Conservation (phyloP, 345 rosid genomes). For the Ceriops tagal region DNA sequence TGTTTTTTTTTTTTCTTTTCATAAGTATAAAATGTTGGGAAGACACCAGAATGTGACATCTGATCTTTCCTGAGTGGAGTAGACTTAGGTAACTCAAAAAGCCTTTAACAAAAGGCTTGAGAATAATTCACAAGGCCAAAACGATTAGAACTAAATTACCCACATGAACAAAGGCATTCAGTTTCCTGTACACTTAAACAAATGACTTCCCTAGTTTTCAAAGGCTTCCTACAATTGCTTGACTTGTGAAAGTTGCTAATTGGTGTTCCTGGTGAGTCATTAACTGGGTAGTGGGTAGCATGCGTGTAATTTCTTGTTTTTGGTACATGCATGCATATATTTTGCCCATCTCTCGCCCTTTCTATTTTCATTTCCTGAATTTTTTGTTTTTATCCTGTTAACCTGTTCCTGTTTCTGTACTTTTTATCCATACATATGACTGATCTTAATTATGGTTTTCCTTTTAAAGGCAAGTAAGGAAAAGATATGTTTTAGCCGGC, state of each 20-base stretch:
- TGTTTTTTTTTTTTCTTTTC: not conserved
- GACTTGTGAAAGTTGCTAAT: not conserved
- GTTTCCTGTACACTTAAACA: no score
- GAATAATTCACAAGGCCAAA: no score
- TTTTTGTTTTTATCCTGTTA: not conserved
- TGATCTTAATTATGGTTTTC: not conserved
- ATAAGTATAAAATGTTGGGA: not conserved
- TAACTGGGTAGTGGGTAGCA: not conserved
- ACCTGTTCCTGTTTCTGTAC: not conserved
- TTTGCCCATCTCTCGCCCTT: not conserved
- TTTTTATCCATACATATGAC: not conserved
- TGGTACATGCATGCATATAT: not conserved
- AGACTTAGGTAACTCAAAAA: no score
- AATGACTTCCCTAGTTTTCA: no score
- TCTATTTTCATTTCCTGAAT: not conserved
- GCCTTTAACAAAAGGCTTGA: no score
- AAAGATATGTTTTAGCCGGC: constrained; percentile 75
- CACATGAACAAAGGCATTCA: no score
- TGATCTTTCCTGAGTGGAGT: no score
- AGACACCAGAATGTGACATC: not conserved
- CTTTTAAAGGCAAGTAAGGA: constrained; percentile 76
- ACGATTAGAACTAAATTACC: no score
- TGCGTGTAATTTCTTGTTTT: not conserved
- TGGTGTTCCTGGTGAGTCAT: not conserved
- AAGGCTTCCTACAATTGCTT: not conserved